Conservation (phyloP, 148 eudicot genomes). For the Talinum fruticosum region DNA sequence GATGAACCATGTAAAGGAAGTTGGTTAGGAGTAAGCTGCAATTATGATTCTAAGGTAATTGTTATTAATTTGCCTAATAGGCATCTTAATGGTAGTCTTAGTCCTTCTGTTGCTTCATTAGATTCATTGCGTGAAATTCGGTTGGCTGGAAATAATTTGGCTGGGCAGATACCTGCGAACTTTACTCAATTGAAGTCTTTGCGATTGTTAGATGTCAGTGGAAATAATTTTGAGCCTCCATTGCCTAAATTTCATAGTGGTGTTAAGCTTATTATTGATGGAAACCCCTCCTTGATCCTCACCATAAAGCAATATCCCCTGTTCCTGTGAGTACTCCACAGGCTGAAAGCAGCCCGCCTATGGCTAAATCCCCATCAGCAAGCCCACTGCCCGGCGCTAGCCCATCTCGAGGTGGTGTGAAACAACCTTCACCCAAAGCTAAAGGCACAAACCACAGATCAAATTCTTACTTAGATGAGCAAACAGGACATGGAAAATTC, state of each 20-base stretch:
- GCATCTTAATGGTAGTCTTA: conserved; percentile 59
- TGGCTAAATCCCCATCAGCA: conserved; percentile 22
- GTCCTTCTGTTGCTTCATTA: conserved; percentile 53
- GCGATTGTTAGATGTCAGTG: conserved; percentile 53
- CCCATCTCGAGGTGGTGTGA: conserved; percentile 15
- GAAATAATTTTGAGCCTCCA: conserved; percentile 55
- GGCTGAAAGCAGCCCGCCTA: conserved; percentile 16
- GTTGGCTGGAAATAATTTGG: conserved; percentile 45
- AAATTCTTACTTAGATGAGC: conserved; percentile 13
- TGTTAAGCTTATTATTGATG: conserved; percentile 43
- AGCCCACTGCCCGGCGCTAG: conserved; percentile 18
- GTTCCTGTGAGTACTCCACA: conserved; percentile 30
- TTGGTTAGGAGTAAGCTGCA: conserved; percentile 67
- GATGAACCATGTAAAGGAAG: conserved; percentile 64
- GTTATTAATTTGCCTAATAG: conserved; percentile 51
- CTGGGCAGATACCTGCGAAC: conserved; percentile 44
- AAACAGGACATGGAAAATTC: conserved; percentile 11
- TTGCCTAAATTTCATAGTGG: conserved; percentile 47
- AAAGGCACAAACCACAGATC: conserved; percentile 15
- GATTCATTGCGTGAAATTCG: conserved; percentile 45
- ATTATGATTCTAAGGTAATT: conserved; percentile 35
- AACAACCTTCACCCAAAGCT: conserved; percentile 21
- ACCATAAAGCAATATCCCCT: conserved; percentile 19
- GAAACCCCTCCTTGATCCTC: conserved; percentile 43
- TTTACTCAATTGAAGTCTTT: conserved; percentile 47